Evolutionary conservation across 176 grass and related monocot genomes (phyloP), one percentile per base, ranked within the genome.

Genomic region (Triticum dicoccoides): DNA sequence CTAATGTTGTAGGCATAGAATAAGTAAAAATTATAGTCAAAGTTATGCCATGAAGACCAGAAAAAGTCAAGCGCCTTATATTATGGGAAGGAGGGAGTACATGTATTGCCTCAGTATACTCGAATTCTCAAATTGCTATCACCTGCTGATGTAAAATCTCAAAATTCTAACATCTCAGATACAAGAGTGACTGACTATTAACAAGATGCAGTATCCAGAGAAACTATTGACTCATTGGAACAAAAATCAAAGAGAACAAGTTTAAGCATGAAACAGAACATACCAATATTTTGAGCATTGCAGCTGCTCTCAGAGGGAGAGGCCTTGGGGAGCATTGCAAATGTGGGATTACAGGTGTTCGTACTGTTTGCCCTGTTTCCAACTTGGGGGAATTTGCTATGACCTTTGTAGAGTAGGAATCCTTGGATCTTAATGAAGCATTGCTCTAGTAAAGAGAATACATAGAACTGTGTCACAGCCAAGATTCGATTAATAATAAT

Each of bases 241-340:
- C 61, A 61, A 69, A 59, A 88, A 73, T 45, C 34, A 23, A 58
- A 80, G 30, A 84, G 21, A 39, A 73, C 13, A 61, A 35, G 54
- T 58, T 56, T 20, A 59, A 21, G 54, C 3, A 59, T 59, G 25
- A 51, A 80, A 80, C 59, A 9, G 54, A 85, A 75, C 91, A 51
- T 90, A 99, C 97, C 86, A 99, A 83, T 86, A 99, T 89, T 91
- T 92, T 99, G 70, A 96, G 93, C 97, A 99, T 94, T 85, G 97
- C 81, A 87, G 92, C 84, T 86, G 86, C 89, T 96, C 97, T 92
- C 25, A 84, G 59, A 76, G 87, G 91, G 80, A 96, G 81, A 44
- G 90, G 66, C 78, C 92, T 89, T 91, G 91, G 72, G 78, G 89
- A 71, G 54, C 56, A 86, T 54, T 88, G 87, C 65, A 99, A 70